Evolutionary conservation across 345 rosid genomes (phyloP).

Genomic region (Aethionema arabicum): DNA sequence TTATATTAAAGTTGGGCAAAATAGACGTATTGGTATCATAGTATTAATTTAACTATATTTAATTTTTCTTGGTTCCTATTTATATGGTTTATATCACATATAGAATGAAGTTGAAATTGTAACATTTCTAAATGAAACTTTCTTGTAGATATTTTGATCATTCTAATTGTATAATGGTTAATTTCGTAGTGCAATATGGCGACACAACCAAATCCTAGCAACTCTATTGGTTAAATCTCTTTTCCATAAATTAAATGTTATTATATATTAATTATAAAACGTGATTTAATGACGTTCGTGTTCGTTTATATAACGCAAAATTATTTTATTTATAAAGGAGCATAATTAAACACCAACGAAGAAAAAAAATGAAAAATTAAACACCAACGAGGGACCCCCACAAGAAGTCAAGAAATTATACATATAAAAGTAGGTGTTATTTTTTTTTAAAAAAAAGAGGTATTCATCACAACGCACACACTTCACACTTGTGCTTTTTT

Average conservation of each 20-base stretch:
- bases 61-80: not conserved
- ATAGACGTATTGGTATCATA: not conserved
- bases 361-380: no score
- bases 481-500: slow-evolving; percentile 12
- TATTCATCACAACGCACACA: slow-evolving; percentile 34
- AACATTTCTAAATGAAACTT: slow-evolving; percentile 6
- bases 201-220: slow-evolving; percentile 35
- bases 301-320: slow-evolving; percentile 1
- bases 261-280: slow-evolving; percentile 25
- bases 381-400: slow-evolving; percentile 15
- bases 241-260: slow-evolving; percentile 31
- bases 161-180: not conserved
- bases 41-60: not conserved
- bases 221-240: slow-evolving; percentile 27
- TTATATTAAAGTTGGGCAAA: not conserved
- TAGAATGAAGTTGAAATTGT: not conserved
- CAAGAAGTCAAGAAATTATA: slow-evolving; percentile 35
- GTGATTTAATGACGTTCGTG: slow-evolving; percentile 26
- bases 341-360: slow-evolving; percentile 6
- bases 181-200: slow-evolving; percentile 30
- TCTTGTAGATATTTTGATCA: slow-evolving; percentile 20
- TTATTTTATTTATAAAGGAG: slow-evolving; percentile 4
- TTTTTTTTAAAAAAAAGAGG: slow-evolving; percentile 1
- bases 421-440: slow-evolving; percentile 24
- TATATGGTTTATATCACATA: not conserved